These are phyloP conservation scores for Fusarium sp. DNA, from an alignment of 2,329 filamentous ascomycete species.

Conservation along the genomic window DNA sequence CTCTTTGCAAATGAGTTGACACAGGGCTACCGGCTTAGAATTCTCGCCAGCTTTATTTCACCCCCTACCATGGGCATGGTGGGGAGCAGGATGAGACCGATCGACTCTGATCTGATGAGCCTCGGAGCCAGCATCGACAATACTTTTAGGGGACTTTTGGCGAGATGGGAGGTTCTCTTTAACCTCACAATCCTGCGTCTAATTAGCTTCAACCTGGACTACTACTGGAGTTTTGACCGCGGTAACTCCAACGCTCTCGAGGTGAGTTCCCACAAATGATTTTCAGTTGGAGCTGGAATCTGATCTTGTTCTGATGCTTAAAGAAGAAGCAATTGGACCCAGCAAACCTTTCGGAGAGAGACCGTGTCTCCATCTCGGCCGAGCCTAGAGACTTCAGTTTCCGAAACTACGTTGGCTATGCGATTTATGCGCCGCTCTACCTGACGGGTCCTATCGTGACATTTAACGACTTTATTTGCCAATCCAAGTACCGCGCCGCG, in stretches of 20 bases:
- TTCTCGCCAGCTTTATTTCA: conserved; percentile 66
- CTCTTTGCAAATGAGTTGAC: conserved; percentile 92
- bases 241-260: conserved; percentile 76
- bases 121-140: conserved; percentile 81
- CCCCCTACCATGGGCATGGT: conserved; percentile 48
- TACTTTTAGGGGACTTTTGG: conserved; percentile 79
- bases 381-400: conserved; percentile 77
- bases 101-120: conserved; percentile 59
- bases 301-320: conserved; percentile 65
- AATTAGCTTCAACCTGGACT: conserved; percentile 97
- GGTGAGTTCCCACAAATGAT: conserved; percentile 66
- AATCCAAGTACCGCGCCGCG: conserved; percentile 77
- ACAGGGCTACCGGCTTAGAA: conserved; percentile 78
- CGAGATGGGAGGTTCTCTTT: conserved; percentile 96
- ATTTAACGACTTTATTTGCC: conserved; percentile 97
- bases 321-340: conserved; percentile 99
- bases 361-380: conserved; percentile 83
- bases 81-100: conserved; percentile 17
- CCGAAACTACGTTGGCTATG: conserved; percentile 89
- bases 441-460: conserved; percentile 93
- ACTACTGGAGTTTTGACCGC: conserved; percentile 87
- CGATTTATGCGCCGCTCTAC: conserved; percentile 92
- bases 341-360: conserved; percentile 84
- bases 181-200: conserved; percentile 93
- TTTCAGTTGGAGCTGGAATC: conserved; percentile 8